Evolutionary conservation across 352 stramenopile genomes (phyloP).

Genomic region (Phytophthora litchii): DNA sequence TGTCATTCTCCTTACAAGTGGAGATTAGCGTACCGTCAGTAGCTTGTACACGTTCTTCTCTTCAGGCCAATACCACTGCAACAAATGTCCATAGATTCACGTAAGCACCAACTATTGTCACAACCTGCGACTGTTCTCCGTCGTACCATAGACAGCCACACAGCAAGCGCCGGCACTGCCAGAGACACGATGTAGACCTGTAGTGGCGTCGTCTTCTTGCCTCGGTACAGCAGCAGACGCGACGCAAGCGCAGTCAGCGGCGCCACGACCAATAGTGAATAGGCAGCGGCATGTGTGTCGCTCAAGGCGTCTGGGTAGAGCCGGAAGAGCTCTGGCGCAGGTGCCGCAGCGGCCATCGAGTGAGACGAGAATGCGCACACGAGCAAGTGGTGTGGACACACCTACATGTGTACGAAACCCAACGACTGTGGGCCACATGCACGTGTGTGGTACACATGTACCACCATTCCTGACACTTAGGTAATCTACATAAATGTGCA

Average conservation of each 20-base stretch:
- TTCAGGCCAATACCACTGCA: conserved; percentile 33
- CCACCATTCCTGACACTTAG: no score
- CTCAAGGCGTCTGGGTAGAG: conserved; percentile 55
- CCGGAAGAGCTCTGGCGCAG: conserved; percentile 41
- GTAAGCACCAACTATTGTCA: conserved; percentile 6
- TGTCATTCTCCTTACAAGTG: background rate
- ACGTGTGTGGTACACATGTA: no score
- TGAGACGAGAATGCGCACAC: conserved; percentile 5
- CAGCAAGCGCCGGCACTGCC: conserved; percentile 42
- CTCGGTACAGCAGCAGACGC: conserved; percentile 38
- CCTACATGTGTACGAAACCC: background rate
- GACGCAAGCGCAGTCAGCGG: conserved; percentile 44
- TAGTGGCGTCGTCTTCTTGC: conserved; percentile 47
- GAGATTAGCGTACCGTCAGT: conserved; percentile 14
- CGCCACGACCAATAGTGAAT: conserved; percentile 53
- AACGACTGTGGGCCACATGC: no score
- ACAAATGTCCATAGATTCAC: conserved; percentile 3
- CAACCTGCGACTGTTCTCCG: background rate
- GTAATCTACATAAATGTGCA: no score
- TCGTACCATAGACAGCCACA: conserved; percentile 47
- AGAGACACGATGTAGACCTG: conserved; percentile 55
- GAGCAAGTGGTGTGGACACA: conserved; percentile 5
- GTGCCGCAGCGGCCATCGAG: conserved; percentile 9
- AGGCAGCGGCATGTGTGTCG: conserved; percentile 48
- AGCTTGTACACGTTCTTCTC: conserved; percentile 44